These are phyloP conservation scores for Bolboschoenus planiculmis DNA, from an alignment of 176 grass and related monocot genomes.

Conservation along the genomic window DNA sequence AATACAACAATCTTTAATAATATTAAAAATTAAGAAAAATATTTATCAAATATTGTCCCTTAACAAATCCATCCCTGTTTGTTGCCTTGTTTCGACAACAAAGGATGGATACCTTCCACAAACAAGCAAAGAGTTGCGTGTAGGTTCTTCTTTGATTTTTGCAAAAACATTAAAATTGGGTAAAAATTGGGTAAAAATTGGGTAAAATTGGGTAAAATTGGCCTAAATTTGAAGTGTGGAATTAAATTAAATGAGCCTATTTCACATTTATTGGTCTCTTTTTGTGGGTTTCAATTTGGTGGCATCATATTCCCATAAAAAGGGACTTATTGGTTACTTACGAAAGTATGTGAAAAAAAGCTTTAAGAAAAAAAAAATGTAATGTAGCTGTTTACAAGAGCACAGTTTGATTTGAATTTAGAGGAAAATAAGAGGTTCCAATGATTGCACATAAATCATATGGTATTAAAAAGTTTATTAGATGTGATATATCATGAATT, in stretches of 20 bases:
- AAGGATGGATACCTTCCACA: background rate
- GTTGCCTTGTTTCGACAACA: background rate
- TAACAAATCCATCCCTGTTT: too few species aligned
- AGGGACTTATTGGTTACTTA: background rate
- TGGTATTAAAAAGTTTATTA: too few species aligned
- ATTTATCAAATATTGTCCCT: background rate
- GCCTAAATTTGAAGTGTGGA: background rate
- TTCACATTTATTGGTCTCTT: background rate
- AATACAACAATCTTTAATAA: too few species aligned
- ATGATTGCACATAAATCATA: too few species aligned
- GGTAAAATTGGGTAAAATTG: too few species aligned
- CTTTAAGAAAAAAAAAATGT: background rate
- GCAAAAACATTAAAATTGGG: background rate
- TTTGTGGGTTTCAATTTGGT: conserved; percentile 3
- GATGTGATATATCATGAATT: too few species aligned
- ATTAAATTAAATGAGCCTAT: background rate
- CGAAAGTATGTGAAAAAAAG: background rate
- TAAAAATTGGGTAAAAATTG: background rate
- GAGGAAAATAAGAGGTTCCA: too few species aligned
- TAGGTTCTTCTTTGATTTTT: background rate
- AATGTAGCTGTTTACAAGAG: background rate
- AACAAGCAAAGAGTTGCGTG: conserved; percentile 1
- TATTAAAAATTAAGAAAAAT: too few species aligned
- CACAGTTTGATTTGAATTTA: background rate
- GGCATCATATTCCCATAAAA: conserved; percentile 12